These are phyloP conservation scores for Suillus placidus DNA, from an alignment of 768 basidiomycete genomes.

Conservation along the genomic window DNA sequence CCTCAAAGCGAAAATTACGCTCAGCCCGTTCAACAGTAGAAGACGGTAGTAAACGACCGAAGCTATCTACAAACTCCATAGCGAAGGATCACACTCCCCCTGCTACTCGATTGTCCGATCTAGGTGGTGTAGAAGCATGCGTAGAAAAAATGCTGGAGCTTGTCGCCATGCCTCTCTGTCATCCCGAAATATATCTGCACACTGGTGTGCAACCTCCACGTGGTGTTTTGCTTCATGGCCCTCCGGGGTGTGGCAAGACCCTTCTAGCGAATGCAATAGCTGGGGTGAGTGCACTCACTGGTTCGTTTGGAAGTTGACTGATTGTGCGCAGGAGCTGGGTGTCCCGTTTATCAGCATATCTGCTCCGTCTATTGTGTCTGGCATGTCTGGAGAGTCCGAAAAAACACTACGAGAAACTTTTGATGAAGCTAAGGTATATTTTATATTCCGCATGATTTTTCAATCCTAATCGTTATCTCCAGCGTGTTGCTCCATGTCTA, in stretches of 20 bases:
- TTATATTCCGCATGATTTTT: not conserved
- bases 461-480: not conserved
- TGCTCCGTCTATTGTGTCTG: conserved; percentile 93
- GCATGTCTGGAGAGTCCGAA: conserved; percentile 98
- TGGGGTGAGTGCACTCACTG: conserved; percentile 59
- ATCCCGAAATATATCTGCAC: conserved; percentile 94
- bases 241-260: conserved; percentile 97
- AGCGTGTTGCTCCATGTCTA: conserved; percentile 91
- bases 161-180: conserved; percentile 93
- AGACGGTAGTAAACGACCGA: conserved; percentile 60
- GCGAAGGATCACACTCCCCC: conserved; percentile 68
- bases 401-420: conserved; percentile 96
- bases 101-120: conserved; percentile 71
- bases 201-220: conserved; percentile 92
- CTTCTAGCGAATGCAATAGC: conserved; percentile 93
- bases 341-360: conserved; percentile 94
- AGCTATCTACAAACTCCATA: conserved; percentile 37
- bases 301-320: not conserved
- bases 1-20: conserved; percentile 67
- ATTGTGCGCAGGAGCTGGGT: conserved; percentile 71
- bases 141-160: conserved; percentile 94
- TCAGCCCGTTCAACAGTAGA: conserved; percentile 49
- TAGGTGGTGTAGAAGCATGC: conserved; percentile 85
- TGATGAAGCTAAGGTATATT: conserved; percentile 88
- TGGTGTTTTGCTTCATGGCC: conserved; percentile 92